Percentiles rank a stretch among this genome's conserved stretches.
phyloP scores from a whole-genome alignment of 176 grass and related monocot genomes.

The Musa itinerans region DNA sequence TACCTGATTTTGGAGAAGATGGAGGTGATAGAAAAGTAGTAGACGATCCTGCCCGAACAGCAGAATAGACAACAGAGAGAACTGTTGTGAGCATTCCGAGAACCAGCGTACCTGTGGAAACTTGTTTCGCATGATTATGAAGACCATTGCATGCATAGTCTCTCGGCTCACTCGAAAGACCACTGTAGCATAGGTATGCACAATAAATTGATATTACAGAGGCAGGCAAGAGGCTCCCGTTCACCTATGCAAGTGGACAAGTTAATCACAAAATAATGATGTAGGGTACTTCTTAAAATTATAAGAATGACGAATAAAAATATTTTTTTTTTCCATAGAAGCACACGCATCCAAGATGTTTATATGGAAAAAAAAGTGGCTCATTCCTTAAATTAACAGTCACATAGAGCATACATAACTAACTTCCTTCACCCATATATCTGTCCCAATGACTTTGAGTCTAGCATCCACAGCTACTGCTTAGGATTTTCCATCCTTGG shows the following conservation, averaged over 20 bases:
- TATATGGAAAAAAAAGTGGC: too few species aligned
- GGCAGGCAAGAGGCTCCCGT: slow-evolving; percentile 84
- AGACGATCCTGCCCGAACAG: slow-evolving; percentile 83
- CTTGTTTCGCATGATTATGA: slow-evolving; percentile 75
- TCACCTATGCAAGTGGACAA: slow-evolving; percentile 45
- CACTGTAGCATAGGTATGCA: slow-evolving; percentile 76
- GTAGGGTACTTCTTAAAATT: neutral
- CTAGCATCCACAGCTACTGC: too few species aligned
- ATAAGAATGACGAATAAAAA: neutral
- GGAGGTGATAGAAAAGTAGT: slow-evolving; percentile 85
- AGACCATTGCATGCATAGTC: slow-evolving; percentile 86
- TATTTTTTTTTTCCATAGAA: neutral
- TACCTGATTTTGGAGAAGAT: slow-evolving; percentile 77
- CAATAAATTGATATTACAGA: slow-evolving; percentile 78
- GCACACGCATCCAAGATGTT: neutral
- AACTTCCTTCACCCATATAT: too few species aligned
- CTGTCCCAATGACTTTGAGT: too few species aligned
- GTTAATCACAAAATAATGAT: slow-evolving; percentile 4
- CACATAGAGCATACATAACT: too few species aligned
- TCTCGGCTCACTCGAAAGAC: slow-evolving; percentile 73
- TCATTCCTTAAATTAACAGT: too few species aligned
- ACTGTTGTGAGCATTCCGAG: slow-evolving; percentile 95
- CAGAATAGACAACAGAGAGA: slow-evolving; percentile 89
- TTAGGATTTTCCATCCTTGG: too few species aligned
- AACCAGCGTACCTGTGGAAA: slow-evolving; percentile 63